Evolutionary conservation across 371 early-diverging fungal genomes (phyloP), one percentile per base, ranked within the genome.

Genomic region (Chytridium lagenaria): DNA sequence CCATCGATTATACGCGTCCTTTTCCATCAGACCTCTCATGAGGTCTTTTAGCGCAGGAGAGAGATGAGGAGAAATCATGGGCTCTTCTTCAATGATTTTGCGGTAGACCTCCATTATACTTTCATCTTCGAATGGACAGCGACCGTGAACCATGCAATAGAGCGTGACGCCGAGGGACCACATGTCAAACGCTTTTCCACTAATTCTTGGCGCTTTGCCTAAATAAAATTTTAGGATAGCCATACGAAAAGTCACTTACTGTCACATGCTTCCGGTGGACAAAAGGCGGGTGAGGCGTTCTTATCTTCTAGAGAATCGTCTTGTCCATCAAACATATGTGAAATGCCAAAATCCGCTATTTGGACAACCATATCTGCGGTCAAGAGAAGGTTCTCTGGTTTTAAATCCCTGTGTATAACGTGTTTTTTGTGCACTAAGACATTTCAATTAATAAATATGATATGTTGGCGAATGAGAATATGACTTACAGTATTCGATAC

Each of bases 121-220:
- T 82, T 89, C 72, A 15, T 90, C 95, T 37, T 84, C 80, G 84
- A 97, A 99, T 0, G 99, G 99, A 57, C 97, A 84, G 22, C 83
- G 81, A 1, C 99, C 99, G 78, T 90, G 94, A 1, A 92, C 87
- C 74, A 99, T 85, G 74, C 94, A 94, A 80, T 94, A 99, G n/a
- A 99, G 84, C 0, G 98, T 96, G 0, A 98, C 85, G 0, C 87
- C 87, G 15, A 87, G 76, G 0, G 85, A 77, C 87, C 87, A 86
- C 16, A 87, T 77, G 69, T 87, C 86, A 19, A 83, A 59, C 0
- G 83, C 74, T 31, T 78, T 81, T 16, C 87, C 85, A 30, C 74
- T 61, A 28, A 82, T 50, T 12, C 77, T 57, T 30, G 22, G 40
- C 10, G 79, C 70, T 23, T 73, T 75, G 38, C 67, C 76, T 78